Conservation (phyloP, 169 alveolate genomes). For the Babesia ovata region DNA sequence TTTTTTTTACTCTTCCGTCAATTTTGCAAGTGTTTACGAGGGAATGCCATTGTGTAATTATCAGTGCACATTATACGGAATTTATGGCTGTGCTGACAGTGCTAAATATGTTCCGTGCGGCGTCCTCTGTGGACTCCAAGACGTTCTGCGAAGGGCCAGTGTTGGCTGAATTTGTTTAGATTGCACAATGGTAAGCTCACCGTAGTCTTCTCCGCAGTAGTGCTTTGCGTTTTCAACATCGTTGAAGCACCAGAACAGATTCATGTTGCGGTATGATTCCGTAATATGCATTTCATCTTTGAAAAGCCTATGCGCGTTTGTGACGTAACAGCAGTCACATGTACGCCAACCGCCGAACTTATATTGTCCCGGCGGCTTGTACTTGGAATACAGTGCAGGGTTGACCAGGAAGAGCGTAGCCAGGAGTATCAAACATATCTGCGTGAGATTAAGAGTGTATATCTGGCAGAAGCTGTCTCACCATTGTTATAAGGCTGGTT, state of each 20-base stretch:
- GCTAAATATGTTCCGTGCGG: slow-evolving; percentile 5
- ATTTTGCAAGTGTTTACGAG: neutral
- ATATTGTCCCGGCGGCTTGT: slow-evolving; percentile 71
- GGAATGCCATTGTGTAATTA: neutral
- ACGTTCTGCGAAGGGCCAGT: slow-evolving; percentile 1
- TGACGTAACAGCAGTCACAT: slow-evolving; percentile 70
- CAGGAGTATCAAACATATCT: slow-evolving; percentile 14
- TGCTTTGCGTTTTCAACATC: slow-evolving; percentile 25
- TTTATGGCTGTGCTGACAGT: slow-evolving; percentile 3
- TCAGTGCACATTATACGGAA: neutral
- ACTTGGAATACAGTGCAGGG: slow-evolving; percentile 63
- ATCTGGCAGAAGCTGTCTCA: slow-evolving; percentile 6
- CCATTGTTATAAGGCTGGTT: slow-evolving; percentile 43
- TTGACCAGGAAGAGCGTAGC: slow-evolving; percentile 47
- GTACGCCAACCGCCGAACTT: slow-evolving; percentile 71
- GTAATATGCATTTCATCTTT: slow-evolving; percentile 2
- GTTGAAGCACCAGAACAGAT: slow-evolving; percentile 52
- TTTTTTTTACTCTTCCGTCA: neutral
- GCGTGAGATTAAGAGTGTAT: neutral
- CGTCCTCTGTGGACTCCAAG: slow-evolving; percentile 29
- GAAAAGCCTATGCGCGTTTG: slow-evolving; percentile 3
- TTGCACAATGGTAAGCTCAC: neutral
- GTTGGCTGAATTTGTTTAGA: neutral
- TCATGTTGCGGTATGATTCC: neutral
- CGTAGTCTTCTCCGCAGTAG: slow-evolving; percentile 41